Evolutionary conservation across 129 eudicot species (phyloP), one percentile per base, ranked within the genome.

Genomic region (Lactuca sativa): DNA sequence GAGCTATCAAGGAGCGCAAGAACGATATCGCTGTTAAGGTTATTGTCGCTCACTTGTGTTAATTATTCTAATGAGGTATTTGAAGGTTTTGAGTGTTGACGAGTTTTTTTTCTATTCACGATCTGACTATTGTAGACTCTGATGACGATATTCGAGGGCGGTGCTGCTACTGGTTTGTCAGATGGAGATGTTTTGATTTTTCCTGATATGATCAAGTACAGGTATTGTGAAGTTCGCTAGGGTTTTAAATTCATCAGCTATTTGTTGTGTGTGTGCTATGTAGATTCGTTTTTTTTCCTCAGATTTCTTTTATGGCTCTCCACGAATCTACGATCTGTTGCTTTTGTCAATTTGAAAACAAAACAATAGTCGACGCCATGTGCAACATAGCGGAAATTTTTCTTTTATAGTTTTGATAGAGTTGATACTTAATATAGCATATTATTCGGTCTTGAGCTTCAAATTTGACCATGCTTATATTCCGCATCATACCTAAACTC

Each of bases 131-230:
- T 70, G 83, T 73, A 93, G 98, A 86, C 92, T 75, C 74, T 84
- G 37, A 69, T 89, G 85, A 93, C 98, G 36, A 64, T 93, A 30
- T 86, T 86, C 62, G 96, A 83, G 56, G 86, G 88, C 62, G 58
- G 79, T 64, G 86, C 70, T 55, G 88, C 60, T 41, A 56, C 77
- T 33, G 87, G 73, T 57, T 69, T 77, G 33, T 64, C 81, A 30
- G 95, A 93, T 79, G 98, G 98, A 65, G 98, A 89, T 83, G 86
- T 93, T 73, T 38, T 89, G 73, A 69, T 87, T 54, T 93, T 93
- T 67, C 98, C 98, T 7, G 95, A 93, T 36, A 83, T 93, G 98
- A 74, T 85, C 43, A 83, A 85, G 63, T 89, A 77, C 84, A 83
- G 95, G 98, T 93, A 62, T 30, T 1, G 47, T 73, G 47, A 53